Evolutionary conservation across 192 early-diverging fungal genomes (phyloP), one percentile per base, ranked within the genome.

Genomic region (Dissophora globulifera): DNA sequence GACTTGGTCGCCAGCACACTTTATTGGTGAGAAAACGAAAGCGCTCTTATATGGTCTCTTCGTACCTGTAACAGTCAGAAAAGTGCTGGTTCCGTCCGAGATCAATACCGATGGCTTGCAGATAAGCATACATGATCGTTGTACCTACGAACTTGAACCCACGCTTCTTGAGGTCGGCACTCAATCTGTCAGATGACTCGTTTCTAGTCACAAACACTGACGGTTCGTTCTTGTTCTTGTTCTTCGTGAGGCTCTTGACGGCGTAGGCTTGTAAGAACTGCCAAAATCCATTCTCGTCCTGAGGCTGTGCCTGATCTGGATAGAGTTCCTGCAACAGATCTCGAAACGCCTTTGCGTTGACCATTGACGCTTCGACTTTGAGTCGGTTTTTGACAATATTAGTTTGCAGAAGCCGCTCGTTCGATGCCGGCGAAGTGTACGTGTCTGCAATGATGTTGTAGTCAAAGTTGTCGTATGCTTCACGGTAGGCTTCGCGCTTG

Each of bases 111-210:
- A 67, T 16, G 2, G 72, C 72, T 19, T 60, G 57, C 45, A 76
- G 17, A 17, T 67, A 76, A 1, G 72, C 29, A 23, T 67, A 59
- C 51, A 76, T 76, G 52, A 76, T 76, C 1, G 72, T 76, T 9
- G 63, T 43, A 15, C 69, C 72, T 38, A 76, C 72, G 67, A 76
- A 76, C 52, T 76, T 76, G 58, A 76, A 76, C 4, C 72, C 72
- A 26, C 57, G 72, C 50, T 76, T 76, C 58, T 67, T 76, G 5
- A 76, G 58, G 50, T 67, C 72, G 5, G 41, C 58, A 29, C 72
- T 76, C 58, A 76, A 33, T 25, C 72, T 40, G 47, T 76, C 72
- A n/a, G 72, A 76, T 11, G 50, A 49, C 11, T 23, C 72, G 16
- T 58, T 67, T 1, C 38, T 47, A 0, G 64, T 67, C 25, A 62